These are phyloP conservation scores for Aspergillus carlsbadensis DNA, from an alignment of 495 filamentous ascomycete genomes.

Conservation along the genomic window DNA sequence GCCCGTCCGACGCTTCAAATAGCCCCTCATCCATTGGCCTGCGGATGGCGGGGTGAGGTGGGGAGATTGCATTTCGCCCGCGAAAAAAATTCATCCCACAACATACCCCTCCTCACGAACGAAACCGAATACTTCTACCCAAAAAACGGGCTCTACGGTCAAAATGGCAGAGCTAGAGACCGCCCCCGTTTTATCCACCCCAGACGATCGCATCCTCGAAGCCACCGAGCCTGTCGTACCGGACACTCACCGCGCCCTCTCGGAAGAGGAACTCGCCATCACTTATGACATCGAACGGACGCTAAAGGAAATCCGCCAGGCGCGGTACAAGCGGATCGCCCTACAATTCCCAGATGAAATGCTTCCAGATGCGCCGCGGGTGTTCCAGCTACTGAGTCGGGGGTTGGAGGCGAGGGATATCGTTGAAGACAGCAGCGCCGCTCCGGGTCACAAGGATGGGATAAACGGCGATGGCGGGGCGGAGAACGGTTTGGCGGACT, in stretches of 20 bases:
- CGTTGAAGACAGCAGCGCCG: constrained; percentile 14
- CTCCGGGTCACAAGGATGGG: not conserved
- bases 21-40: constrained; percentile 25
- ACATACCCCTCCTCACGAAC: not conserved
- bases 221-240: constrained; percentile 34
- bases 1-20: not conserved
- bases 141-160: not conserved
- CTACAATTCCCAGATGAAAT: constrained; percentile 94
- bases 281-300: constrained; percentile 89
- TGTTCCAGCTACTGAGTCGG: constrained; percentile 64
- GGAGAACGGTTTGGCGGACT: constrained; percentile 25
- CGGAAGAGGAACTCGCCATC: constrained; percentile 69
- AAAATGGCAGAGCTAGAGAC: constrained; percentile 41
- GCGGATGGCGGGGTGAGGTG: constrained; percentile 38
- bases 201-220: constrained; percentile 77
- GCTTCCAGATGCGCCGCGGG: constrained; percentile 79
- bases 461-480: constrained; percentile 15
- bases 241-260: constrained; percentile 34
- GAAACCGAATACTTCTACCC: not conserved
- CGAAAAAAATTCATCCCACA: constrained; percentile 18
- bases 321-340: constrained; percentile 73
- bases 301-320: constrained; percentile 65
- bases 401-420: constrained; percentile 51
- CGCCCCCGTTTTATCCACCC: constrained; percentile 83
- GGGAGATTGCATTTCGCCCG: constrained; percentile 31